Percentiles rank a stretch among this genome's conserved stretches.
Evolutionary conservation across 768 basidiomycete genomes (phyloP).

Genomic region (Guyanaporus albipodus): DNA sequence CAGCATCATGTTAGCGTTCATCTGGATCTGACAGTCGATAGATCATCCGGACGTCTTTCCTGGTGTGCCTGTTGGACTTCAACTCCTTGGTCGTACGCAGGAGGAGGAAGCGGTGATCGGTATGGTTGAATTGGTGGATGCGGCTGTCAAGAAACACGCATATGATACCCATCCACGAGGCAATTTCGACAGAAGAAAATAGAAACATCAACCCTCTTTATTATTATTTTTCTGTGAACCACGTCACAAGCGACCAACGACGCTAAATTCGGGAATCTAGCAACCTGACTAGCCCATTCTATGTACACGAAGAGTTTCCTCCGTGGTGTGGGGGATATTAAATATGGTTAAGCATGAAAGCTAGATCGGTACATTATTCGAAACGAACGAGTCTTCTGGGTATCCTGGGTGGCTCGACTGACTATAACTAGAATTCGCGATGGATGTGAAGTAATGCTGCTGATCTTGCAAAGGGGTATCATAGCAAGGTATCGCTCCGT

Average conservation of each 20-base stretch:
- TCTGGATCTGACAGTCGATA: constrained; percentile 10
- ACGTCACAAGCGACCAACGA: no score
- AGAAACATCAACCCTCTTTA: no score
- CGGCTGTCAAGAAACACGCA: constrained; percentile 29
- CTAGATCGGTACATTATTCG: no score
- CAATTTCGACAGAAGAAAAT: no score
- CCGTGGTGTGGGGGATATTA: no score
- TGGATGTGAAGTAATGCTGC: background rate
- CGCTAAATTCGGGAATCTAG: background rate
- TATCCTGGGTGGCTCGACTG: background rate
- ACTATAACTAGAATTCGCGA: background rate
- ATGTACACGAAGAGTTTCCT: background rate
- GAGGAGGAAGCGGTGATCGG: constrained; percentile 53
- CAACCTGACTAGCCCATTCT: background rate
- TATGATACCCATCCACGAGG: background rate
- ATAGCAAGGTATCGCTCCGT: background rate
- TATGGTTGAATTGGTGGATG: constrained; percentile 44
- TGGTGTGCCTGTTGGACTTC: constrained; percentile 45
- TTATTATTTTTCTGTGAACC: no score
- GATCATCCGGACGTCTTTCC: constrained; percentile 44
- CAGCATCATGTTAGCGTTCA: background rate
- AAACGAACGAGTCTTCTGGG: background rate
- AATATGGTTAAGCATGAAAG: no score
- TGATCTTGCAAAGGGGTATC: background rate
- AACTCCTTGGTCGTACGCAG: constrained; percentile 43